A percentile compares a stretch with the other conserved stretches of the same genome.
phyloP scores from a whole-genome alignment of 2,329 filamentous ascomycete genomes.

The Penicillium sp. region DNA sequence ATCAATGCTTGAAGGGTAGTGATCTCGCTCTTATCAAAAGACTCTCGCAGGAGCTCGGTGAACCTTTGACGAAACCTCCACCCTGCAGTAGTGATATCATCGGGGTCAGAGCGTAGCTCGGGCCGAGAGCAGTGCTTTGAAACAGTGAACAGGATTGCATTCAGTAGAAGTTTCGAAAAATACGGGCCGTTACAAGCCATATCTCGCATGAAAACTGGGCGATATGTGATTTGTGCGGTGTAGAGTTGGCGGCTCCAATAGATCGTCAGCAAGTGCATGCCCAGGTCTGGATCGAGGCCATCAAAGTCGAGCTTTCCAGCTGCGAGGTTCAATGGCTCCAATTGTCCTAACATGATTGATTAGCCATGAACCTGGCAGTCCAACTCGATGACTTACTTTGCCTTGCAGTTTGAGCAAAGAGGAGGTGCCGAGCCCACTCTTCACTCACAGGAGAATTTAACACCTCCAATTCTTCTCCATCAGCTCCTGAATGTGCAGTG shows the following conservation, averaged over 20 bases:
- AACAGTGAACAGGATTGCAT: conserved; percentile 55
- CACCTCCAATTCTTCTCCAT: conserved; percentile 10
- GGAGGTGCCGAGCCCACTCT: conserved; percentile 27
- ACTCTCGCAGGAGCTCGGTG: conserved; percentile 51
- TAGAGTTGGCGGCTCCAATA: conserved; percentile 61
- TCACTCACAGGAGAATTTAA: conserved; percentile 13
- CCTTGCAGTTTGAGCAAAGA: conserved; percentile 32
- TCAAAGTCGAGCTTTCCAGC: conserved; percentile 59
- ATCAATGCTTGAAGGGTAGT: conserved; percentile 60
- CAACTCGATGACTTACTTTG: conserved; percentile 19
- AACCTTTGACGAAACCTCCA: conserved; percentile 55
- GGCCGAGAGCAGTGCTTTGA: conserved; percentile 53
- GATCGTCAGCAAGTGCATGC: conserved; percentile 56
- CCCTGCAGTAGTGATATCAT: conserved; percentile 54
- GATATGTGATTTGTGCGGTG: conserved; percentile 54
- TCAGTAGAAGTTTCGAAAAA: conserved; percentile 57
- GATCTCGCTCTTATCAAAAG: conserved; percentile 55
- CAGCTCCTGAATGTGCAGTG: conserved; percentile 14
- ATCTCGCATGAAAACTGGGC: conserved; percentile 57
- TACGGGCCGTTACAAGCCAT: conserved; percentile 56
- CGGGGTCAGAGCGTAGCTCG: conserved; percentile 51
- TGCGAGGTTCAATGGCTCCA: conserved; percentile 54
- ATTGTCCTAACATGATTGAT: conserved; percentile 43
- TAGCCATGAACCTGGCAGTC: not conserved
- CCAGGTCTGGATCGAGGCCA: conserved; percentile 57